Evolutionary conservation across 2,329 filamentous ascomycete genomes (phyloP), one percentile per base, ranked within the genome.

Genomic region (Ascocoryne sarcoides): DNA sequence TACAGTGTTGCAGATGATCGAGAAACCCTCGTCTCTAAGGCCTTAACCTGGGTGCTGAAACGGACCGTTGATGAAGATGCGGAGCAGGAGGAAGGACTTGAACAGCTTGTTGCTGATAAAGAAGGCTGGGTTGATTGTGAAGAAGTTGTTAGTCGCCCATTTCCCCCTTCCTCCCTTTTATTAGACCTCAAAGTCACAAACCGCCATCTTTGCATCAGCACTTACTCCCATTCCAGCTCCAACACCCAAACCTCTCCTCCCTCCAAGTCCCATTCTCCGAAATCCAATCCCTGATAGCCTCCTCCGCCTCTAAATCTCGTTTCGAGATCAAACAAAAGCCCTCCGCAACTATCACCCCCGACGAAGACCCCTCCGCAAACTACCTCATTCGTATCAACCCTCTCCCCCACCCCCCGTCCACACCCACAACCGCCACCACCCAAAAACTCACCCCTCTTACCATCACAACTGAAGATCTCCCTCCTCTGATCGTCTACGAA

Each of bases 401-500:
- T 16, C 40, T 46, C 20, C 4, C 34, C 17, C 21, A 47, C 10
- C 35, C 46, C 10, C 39, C 49, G 17, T 33, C 38, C 15, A 46
- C 47, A 31, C 39, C 50, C 20, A 47, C 46, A 18, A 30, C 51
- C 12, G 18, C 48, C 15, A 34, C 49, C 10, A 33, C 48, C 17
- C 18, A 42, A 16, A 59, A 60, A 39, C 48, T 58, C 23, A 57
- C 59, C 14, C 51, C 54, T 12, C 53, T 62, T 26, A 59, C 56
- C 33, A 45, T 61, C 29, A 60, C 53, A 4, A 49, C 56, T 30
- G 56, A 60, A 32, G 56, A 65, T 37, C 56, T 67, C 4, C 65
- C 65, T 8, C 62, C 65, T 32, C 60, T 65, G 31, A 55, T 66
- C 44, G 59, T 67, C 40, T 67, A 66, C 51, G 64, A 67, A 52